These are phyloP conservation scores for Firmiana major DNA, from an alignment of 345 rosid genomes.

Conservation along the genomic window DNA sequence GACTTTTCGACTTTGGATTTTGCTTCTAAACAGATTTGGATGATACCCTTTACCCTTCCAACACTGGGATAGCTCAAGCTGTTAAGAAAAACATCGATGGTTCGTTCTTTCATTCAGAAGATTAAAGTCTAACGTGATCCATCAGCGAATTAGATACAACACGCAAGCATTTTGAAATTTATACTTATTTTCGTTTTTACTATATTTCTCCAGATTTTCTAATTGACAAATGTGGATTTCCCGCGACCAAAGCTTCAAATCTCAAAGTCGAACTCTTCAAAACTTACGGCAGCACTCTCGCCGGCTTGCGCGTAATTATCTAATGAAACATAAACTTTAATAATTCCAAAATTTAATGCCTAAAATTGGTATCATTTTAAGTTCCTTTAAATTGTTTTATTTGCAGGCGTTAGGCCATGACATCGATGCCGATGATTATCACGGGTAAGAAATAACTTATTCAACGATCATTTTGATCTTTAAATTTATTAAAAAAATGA, in stretches of 20 bases:
- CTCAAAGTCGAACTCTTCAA: constrained; percentile 77
- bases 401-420: constrained; percentile 72
- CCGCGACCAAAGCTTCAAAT: constrained; percentile 52
- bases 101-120: constrained; percentile 11
- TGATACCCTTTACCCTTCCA: constrained; percentile 81
- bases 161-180: not conserved
- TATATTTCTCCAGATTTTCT: constrained; percentile 51
- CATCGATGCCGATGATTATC: constrained; percentile 79
- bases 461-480: not conserved
- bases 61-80: constrained; percentile 60
- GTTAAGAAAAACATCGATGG: constrained; percentile 84
- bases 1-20: not conserved
- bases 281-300: constrained; percentile 87
- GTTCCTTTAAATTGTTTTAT: not conserved
- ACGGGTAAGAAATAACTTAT: constrained; percentile 40
- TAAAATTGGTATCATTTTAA: not conserved
- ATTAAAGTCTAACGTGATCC: not conserved
- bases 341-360: not conserved
- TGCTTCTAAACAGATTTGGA: constrained; percentile 64
- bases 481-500: not conserved
- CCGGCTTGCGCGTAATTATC: constrained; percentile 73
- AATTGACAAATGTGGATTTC: constrained; percentile 61
- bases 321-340: not conserved
- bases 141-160: too few species aligned
- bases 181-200: not conserved